Conservation (phyloP, 169 alveolate species). For the Plasmodium ovale region DNA sequence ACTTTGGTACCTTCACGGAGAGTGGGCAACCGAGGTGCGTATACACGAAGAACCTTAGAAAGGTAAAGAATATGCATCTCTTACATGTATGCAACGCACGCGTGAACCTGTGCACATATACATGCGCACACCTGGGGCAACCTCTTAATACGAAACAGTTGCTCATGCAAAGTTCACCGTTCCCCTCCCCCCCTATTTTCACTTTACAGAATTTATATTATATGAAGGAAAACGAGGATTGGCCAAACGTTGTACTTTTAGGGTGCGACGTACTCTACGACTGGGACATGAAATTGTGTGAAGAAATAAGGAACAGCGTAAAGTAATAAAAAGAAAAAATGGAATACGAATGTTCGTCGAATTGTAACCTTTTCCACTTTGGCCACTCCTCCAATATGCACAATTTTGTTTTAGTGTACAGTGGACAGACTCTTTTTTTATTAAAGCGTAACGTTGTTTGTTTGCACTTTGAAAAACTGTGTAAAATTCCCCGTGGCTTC, state of each 20-base stretch:
- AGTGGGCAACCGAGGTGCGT: slow-evolving; percentile 8
- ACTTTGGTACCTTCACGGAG: slow-evolving; percentile 5
- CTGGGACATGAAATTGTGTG: slow-evolving; percentile 44
- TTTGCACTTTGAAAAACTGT: no score
- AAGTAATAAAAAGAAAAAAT: not conserved
- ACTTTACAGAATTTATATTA: slow-evolving; percentile 39
- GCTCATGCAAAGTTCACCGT: no score
- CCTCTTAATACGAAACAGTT: not conserved
- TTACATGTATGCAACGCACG: no score
- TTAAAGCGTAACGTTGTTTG: no score
- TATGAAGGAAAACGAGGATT: slow-evolving; percentile 54
- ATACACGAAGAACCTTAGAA: slow-evolving; percentile 28
- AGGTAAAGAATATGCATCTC: no score
- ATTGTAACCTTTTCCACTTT: no score
- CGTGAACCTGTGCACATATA: not conserved
- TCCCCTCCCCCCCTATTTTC: not conserved
- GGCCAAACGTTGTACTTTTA: slow-evolving; percentile 62
- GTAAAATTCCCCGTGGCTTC: no score
- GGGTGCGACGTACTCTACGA: slow-evolving; percentile 55
- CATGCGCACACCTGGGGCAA: not conserved
- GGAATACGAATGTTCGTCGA: no score
- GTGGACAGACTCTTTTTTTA: no score
- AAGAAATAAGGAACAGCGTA: slow-evolving; percentile 10
- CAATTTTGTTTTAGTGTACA: no score
- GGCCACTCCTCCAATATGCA: no score